Evolutionary conservation across 164 flowering plant genomes (phyloP), one percentile per base, ranked within the genome.

Genomic region (Stephania japonica): DNA sequence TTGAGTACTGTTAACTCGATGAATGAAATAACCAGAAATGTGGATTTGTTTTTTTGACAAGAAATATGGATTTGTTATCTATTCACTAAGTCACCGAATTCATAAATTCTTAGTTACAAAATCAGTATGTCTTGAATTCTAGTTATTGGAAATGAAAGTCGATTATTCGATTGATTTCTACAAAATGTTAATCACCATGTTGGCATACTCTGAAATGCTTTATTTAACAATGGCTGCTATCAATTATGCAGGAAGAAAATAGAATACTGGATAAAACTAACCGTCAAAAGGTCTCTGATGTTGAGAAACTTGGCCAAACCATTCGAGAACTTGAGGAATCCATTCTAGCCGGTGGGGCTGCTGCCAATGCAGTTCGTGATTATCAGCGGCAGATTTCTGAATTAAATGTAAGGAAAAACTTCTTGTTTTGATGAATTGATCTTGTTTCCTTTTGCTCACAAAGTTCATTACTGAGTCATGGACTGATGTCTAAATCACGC

Each of bases 301-400:
- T 90, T 73, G 92, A 92, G 83, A 94, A 88, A 80, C 94, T 94
- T 70, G 85, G 90, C 80, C 86, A 85, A 75, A 90, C 97, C 72
- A 88, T 94, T 71, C 71, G 72, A 2, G 95, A 90, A 72, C 95
- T 94, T 62, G 99, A 94, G 76, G 97, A 94, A 76, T 89, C 90
- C 53, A 79, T 92, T 81, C 85, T 94, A 65, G 87, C 92, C 4
- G 85, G 90, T 76, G 97, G 97, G 6, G 83, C 84, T 23, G 86
- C 90, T 24, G 97, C 97, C 26, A 94, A 94, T 78, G 78, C 82
- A 12, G 75, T 90, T 18, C 91, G 97, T 42, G 97, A 94, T 75
- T 87, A 77, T 75, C 75, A 70, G 69, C 83, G 98, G 63, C 91
- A 84, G 75, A 85, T 92, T 65, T 85, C 90, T 66, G 90, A 90